phyloP scores from a whole-genome alignment of 73 alveolate genomes.

The Blepharisma stoltei region DNA sequence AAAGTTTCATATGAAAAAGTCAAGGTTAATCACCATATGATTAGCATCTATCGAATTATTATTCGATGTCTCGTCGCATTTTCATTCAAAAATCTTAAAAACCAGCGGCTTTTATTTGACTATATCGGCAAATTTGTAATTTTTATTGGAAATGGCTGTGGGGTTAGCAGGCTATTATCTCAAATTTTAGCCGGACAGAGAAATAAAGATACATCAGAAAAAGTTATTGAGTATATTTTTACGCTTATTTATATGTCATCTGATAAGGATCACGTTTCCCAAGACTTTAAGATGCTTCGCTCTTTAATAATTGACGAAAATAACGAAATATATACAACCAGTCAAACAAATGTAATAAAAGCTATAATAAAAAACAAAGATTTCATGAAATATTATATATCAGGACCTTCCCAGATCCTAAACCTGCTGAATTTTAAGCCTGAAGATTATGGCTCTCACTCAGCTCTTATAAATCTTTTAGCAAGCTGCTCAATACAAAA shows the following conservation, averaged over 20 bases:
- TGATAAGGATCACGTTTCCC: background rate
- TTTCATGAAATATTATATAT: background rate
- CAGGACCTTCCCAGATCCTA: background rate
- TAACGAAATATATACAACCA: background rate
- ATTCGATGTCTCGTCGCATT: background rate
- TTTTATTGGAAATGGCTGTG: slow-evolving; percentile 12
- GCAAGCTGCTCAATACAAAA: background rate
- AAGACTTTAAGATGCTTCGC: background rate
- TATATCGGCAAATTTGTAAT: background rate
- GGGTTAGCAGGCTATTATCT: background rate
- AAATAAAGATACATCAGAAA: slow-evolving; percentile 8
- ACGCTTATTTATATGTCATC: background rate
- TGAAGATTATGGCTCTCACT: background rate
- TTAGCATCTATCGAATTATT: too few species aligned
- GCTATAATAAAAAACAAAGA: slow-evolving; percentile 9
- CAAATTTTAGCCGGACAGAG: background rate
- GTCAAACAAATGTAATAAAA: slow-evolving; percentile 1
- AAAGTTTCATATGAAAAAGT: too few species aligned
- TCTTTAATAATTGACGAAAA: slow-evolving; percentile 5
- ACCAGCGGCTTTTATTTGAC: background rate
- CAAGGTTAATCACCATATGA: too few species aligned
- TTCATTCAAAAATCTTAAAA: slow-evolving; percentile 13
- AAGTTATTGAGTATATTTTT: slow-evolving; percentile 8
- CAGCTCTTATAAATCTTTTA: background rate
- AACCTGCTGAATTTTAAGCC: background rate